A percentile compares a stretch with the other conserved stretches of the same genome.
Evolutionary conservation across 2,329 filamentous ascomycete genomes (phyloP).

Genomic region (Coniochaeta hoffmannii): DNA sequence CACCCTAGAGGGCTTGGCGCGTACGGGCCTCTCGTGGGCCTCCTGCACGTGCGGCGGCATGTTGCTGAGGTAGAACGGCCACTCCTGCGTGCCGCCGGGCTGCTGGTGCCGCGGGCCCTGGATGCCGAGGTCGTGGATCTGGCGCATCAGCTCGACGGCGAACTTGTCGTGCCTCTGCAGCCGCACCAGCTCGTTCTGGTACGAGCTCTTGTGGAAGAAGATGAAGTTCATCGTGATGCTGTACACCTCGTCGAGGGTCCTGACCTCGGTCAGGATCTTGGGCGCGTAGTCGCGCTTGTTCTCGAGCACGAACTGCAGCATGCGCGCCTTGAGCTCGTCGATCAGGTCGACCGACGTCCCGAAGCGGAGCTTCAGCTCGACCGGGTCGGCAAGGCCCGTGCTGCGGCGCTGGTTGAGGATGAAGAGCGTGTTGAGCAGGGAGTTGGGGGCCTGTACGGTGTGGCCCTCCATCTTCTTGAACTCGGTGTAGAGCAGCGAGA

Average conservation of each 20-base stretch:
- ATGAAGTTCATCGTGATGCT: slow-evolving; percentile 84
- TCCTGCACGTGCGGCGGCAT: background rate
- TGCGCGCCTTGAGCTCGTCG: slow-evolving; percentile 68
- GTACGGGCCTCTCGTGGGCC: background rate
- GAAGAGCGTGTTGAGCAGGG: slow-evolving; percentile 83
- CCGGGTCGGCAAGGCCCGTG: slow-evolving; percentile 77
- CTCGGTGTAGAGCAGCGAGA: slow-evolving; percentile 86
- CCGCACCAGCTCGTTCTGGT: slow-evolving; percentile 89
- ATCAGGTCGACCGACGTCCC: slow-evolving; percentile 80
- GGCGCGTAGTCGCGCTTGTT: slow-evolving; percentile 72
- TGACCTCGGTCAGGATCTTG: slow-evolving; percentile 57
- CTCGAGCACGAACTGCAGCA: slow-evolving; percentile 73
- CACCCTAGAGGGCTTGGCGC: background rate
- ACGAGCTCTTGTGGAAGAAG: slow-evolving; percentile 97
- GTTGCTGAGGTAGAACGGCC: slow-evolving; percentile 46
- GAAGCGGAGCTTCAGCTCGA: slow-evolving; percentile 80
- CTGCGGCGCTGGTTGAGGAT: slow-evolving; percentile 92
- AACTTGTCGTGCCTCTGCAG: slow-evolving; percentile 90
- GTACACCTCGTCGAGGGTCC: slow-evolving; percentile 72
- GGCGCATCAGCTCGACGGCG: slow-evolving; percentile 81
- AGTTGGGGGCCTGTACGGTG: slow-evolving; percentile 93
- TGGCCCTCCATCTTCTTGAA: slow-evolving; percentile 99
- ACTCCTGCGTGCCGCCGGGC: slow-evolving; percentile 59
- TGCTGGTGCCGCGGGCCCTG: slow-evolving; percentile 72
- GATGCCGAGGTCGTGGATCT: slow-evolving; percentile 77